phyloP scores from a whole-genome alignment of 345 rosid species.

The Cardamine occulta region DNA sequence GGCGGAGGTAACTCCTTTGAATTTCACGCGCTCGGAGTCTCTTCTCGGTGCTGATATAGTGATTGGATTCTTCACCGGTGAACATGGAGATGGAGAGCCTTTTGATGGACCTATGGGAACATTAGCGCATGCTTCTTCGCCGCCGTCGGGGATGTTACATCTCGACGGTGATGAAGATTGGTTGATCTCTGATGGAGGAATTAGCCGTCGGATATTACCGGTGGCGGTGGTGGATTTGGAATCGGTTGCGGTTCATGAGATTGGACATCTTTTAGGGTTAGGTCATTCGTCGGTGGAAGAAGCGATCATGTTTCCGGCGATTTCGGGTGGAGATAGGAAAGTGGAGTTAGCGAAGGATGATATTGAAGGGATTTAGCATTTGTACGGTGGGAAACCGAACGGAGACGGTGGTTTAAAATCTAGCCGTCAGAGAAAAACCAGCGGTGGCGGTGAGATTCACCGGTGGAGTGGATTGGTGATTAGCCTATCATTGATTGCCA shows the following conservation, averaged over 20 bases:
- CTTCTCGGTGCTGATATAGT: constrained; percentile 53
- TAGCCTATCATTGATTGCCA: constrained; percentile 17
- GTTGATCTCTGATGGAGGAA: constrained; percentile 49
- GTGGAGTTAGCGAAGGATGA: constrained; percentile 68
- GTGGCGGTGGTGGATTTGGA: constrained; percentile 73
- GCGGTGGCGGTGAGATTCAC: constrained; percentile 10
- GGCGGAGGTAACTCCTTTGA: constrained; percentile 70
- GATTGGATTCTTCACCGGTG: constrained; percentile 77
- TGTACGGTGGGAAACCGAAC: constrained; percentile 74
- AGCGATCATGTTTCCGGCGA: constrained; percentile 82
- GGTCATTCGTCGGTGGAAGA: constrained; percentile 86
- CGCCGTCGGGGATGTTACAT: constrained; percentile 75
- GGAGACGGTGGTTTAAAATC: constrained; percentile 47
- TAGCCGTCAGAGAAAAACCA: constrained; percentile 52
- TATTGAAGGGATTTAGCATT: constrained; percentile 59
- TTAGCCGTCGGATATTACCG: constrained; percentile 31
- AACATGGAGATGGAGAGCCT: constrained; percentile 91
- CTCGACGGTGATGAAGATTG: constrained; percentile 75
- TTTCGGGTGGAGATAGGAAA: constrained; percentile 62
- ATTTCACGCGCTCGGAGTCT: constrained; percentile 55
- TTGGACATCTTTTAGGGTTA: constrained; percentile 83
- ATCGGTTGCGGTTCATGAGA: constrained; percentile 91
- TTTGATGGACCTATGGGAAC: constrained; percentile 89
- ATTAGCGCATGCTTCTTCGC: constrained; percentile 88
- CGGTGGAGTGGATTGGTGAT: constrained; percentile 34